Evolutionary conservation across 148 eudicot genomes (phyloP).

Genomic region (Amaranthus palmeri): DNA sequence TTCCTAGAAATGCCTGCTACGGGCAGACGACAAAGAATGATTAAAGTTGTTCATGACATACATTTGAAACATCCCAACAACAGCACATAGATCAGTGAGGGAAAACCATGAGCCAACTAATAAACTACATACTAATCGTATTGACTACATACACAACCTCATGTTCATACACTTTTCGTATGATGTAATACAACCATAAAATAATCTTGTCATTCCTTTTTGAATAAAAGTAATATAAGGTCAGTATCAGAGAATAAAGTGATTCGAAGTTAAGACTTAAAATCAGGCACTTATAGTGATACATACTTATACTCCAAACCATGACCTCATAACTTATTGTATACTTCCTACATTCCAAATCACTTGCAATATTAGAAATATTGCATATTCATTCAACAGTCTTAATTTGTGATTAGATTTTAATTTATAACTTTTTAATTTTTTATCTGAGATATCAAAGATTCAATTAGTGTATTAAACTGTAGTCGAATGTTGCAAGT

Average conservation of each 20-base stretch:
- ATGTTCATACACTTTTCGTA: background rate
- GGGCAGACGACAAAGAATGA: background rate
- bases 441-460: too few species aligned
- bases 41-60: background rate
- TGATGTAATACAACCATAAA: background rate
- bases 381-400: too few species aligned
- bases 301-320: background rate
- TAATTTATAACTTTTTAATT: too few species aligned
- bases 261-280: background rate
- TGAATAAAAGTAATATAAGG: background rate
- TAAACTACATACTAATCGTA: background rate
- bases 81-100: background rate
- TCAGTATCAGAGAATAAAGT: background rate
- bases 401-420: too few species aligned
- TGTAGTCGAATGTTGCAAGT: too few species aligned
- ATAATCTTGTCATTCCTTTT: background rate
- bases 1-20: conserved; percentile 6
- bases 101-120: conserved; percentile 1
- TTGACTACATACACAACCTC: background rate
- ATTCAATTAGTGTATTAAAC: too few species aligned
- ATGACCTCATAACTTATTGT: background rate
- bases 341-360: background rate
- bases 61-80: background rate
- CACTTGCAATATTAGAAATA: too few species aligned
- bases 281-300: background rate